A percentile compares a stretch with the other conserved stretches of the same genome.
Evolutionary conservation across 164 flowering plant species (phyloP).

Genomic region (Tetrastigma voinierianum): DNA sequence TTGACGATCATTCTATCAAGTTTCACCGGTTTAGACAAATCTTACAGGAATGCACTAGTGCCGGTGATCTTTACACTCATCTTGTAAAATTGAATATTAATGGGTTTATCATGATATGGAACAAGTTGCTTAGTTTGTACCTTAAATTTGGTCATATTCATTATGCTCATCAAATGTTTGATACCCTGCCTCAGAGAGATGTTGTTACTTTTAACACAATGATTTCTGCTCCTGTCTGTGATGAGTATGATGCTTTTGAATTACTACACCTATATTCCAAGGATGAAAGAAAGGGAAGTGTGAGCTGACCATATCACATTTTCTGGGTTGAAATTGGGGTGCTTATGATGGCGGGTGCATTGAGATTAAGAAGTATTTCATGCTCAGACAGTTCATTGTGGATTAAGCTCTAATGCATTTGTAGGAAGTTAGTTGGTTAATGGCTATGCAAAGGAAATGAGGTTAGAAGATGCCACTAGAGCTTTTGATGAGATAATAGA

Average conservation of each 20-base stretch:
- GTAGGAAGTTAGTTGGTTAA: conserved; percentile 25
- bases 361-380: conserved; percentile 12
- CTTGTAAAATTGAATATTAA: conserved; percentile 6
- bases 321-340: conserved; percentile 18
- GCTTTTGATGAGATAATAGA: conserved; percentile 23
- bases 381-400: conserved; percentile 18
- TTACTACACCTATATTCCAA: conserved; percentile 9
- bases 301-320: conserved; percentile 23
- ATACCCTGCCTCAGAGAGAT: conserved; percentile 20
- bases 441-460: conserved; percentile 17
- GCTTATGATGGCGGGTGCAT: conserved; percentile 2
- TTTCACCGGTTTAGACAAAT: not conserved
- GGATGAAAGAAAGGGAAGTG: conserved; percentile 13
- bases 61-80: conserved; percentile 10
- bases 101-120: conserved; percentile 13
- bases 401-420: conserved; percentile 18
- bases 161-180: conserved; percentile 14
- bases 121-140: conserved; percentile 8
- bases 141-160: conserved; percentile 7
- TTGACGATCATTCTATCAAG: not conserved
- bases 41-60: conserved; percentile 2
- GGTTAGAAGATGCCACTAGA: conserved; percentile 15
- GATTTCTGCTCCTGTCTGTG: conserved; percentile 3
- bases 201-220: conserved; percentile 15
- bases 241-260: not conserved